Evolutionary conservation across 73 alveolate species (phyloP).

Genomic region (Paramecium primaurelia): DNA sequence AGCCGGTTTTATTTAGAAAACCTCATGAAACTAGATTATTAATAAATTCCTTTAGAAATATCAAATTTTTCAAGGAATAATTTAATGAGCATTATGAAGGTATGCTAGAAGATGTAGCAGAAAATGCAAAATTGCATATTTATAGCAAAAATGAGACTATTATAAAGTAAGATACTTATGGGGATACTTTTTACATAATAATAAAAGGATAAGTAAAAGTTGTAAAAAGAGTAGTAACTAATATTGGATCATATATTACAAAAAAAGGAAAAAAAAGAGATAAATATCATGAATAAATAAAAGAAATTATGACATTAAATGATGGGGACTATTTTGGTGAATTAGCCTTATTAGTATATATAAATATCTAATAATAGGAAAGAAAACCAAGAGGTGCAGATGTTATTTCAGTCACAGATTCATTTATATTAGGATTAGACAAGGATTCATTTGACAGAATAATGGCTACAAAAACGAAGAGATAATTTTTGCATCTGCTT

Average conservation of each 20-base stretch:
- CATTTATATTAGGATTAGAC: neutral
- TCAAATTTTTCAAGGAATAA: constrained; percentile 28
- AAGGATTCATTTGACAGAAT: constrained; percentile 41
- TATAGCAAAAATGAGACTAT: neutral
- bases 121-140: neutral
- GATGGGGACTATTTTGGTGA: constrained; percentile 51
- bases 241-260: neutral
- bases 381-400: constrained; percentile 52
- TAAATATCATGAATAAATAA: constrained; percentile 17
- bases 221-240: neutral
- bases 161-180: constrained; percentile 4
- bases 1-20: neutral
- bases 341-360: neutral
- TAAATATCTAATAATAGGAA: neutral
- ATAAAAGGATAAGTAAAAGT: constrained; percentile 12
- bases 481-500: constrained; percentile 6
- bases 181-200: constrained; percentile 27
- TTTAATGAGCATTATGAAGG: constrained; percentile 48
- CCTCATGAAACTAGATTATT: neutral
- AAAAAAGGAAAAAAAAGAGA: constrained; percentile 45
- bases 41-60: neutral
- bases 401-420: neutral
- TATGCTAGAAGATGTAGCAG: constrained; percentile 38
- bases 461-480: constrained; percentile 33
- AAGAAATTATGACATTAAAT: constrained; percentile 12